These are phyloP conservation scores for Exophiala aquamarina DNA, from an alignment of 2,329 filamentous ascomycete genomes.

Conservation along the genomic window DNA sequence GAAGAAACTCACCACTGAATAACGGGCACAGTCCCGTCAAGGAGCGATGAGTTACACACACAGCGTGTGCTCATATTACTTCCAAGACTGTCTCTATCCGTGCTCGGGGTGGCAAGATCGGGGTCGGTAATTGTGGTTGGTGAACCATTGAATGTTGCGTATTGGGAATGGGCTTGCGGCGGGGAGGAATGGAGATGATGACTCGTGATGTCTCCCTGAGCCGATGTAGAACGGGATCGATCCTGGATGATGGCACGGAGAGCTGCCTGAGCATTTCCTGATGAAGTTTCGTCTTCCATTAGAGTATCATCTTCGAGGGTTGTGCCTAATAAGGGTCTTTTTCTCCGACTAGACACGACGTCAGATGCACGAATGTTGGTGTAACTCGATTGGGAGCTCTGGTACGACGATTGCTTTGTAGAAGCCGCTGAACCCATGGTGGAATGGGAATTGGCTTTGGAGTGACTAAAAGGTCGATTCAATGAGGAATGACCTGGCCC, in stretches of 20 bases:
- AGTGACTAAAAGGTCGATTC: constrained; percentile 36
- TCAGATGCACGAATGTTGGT: constrained; percentile 15
- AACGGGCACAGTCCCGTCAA: constrained; percentile 57
- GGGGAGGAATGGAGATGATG: constrained; percentile 45
- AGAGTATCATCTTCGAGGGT: constrained; percentile 23
- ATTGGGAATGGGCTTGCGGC: constrained; percentile 40
- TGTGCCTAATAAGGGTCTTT: constrained; percentile 18
- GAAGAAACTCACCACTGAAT: constrained; percentile 53
- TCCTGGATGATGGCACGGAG: constrained; percentile 46
- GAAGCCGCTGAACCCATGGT: constrained; percentile 42
- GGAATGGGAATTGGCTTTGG: constrained; percentile 44
- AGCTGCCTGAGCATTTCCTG: constrained; percentile 47
- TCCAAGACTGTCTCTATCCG: constrained; percentile 52
- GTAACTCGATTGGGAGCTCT: constrained; percentile 30
- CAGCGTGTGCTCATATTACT: constrained; percentile 56
- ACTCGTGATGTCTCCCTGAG: constrained; percentile 23
- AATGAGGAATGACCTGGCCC: constrained; percentile 19
- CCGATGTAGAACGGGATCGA: constrained; percentile 31
- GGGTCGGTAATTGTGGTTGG: constrained; percentile 53
- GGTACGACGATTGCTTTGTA: constrained; percentile 42
- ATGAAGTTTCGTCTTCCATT: constrained; percentile 32
- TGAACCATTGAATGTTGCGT: constrained; percentile 44
- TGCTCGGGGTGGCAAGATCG: constrained; percentile 53
- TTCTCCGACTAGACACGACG: constrained; percentile 11
- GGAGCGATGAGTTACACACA: constrained; percentile 51